Base-by-base conservation (phyloP, 495 filamentous ascomycete genomes). In the Penicillium subrubescens region DNA sequence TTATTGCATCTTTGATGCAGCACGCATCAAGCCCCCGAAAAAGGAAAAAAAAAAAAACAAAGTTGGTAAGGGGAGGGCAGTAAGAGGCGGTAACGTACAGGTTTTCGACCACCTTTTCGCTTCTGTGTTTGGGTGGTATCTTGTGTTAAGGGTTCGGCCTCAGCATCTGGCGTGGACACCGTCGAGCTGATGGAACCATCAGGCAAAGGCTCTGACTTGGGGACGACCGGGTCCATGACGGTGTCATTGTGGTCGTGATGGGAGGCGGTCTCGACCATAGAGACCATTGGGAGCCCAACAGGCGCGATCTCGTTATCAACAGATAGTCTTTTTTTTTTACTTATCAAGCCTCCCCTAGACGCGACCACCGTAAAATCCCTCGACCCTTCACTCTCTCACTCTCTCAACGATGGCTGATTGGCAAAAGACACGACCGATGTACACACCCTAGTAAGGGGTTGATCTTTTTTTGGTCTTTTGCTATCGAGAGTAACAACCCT, bases 31-130 rank as follows among this genome's bases (percentile, higher is more conserved):
- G 34, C 53, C 23, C 55, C 31, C 31, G 0, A 33, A 33, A 14
- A 54, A 54, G 31, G 15, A 34, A 54, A n/a, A 25, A 51, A 51
- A 51, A 25, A 51, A 51, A 54, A 53, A 57, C 21, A 23, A 57
- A 25, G 34, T 4, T n/a, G 7, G 33, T 35, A 21, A 25, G 25
- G 25, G 25, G 25, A 27, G 4, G 25, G 25, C 25, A 27, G 25
- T 27, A 27, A 57, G 57, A 46, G 62, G 23, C 52, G 56, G 63
- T 69, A 64, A 88, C 91, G 73, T 88, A 99, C 95, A 71, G 95
- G 95, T 80, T 99, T 99, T 63, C 95, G 87, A 44, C 95, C 95
- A 73, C 95, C 95, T 80, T 99, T 99, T 70, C 96, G 87, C 83
- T 98, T 99, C 74, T 91, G 90, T 60, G 83, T 84, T 73, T 85